phyloP scores from a whole-genome alignment of 2,329 filamentous ascomycete genomes.

The Cladophialophora chaetospira region DNA sequence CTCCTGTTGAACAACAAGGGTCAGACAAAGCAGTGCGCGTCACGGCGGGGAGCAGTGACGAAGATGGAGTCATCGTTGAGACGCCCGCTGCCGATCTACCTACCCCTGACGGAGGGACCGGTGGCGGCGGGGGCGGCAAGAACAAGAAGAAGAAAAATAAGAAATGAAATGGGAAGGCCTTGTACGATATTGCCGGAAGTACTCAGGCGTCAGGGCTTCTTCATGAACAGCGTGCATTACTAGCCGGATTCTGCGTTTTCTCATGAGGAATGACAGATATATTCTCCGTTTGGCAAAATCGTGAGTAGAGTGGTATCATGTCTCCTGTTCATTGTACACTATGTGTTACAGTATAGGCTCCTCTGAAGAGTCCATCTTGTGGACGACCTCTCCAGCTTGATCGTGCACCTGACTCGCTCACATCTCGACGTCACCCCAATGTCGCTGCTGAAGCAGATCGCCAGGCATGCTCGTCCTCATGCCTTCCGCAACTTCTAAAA shows the following conservation, averaged over 20 bases:
- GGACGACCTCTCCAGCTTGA: no score
- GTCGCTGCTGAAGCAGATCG: conserved; percentile 18
- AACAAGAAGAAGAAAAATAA: conserved; percentile 52
- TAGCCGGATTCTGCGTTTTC: neutral
- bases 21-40: conserved; percentile 43
- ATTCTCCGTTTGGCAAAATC: no score
- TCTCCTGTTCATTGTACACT: neutral
- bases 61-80: conserved; percentile 79
- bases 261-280: no score
- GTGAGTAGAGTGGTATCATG: no score
- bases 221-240: neutral
- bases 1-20: conserved; percentile 25
- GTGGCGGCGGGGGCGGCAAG: conserved; percentile 37
- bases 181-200: no score
- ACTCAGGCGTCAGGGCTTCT: no score
- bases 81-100: conserved; percentile 42
- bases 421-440: conserved; percentile 20
- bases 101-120: conserved; percentile 7
- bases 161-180: conserved; percentile 43
- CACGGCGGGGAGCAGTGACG: conserved; percentile 57
- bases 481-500: conserved; percentile 40
- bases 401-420: no score
- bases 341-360: neutral
- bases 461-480: conserved; percentile 36
- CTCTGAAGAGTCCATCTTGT: no score